Evolutionary conservation across 768 basidiomycete genomes (phyloP), one percentile per base, ranked within the genome.

Genomic region (Lactifluus pinguis): DNA sequence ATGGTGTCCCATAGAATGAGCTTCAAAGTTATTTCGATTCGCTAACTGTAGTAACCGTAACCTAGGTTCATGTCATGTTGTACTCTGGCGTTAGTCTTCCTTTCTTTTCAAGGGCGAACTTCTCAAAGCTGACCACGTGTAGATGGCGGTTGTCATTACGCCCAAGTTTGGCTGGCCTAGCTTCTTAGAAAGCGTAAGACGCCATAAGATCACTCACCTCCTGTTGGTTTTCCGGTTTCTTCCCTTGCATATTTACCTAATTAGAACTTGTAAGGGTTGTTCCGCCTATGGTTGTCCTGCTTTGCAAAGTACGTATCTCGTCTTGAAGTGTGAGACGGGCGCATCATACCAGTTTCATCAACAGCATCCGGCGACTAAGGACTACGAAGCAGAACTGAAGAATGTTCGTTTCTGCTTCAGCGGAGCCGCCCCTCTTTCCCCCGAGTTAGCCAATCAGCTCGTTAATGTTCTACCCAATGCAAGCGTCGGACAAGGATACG

Each of bases 401-500:
- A 64, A 64, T 48, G 59, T 71, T 48, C 67, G 61, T 39, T 70
- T 65, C 55, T 59, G 69, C 36, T 63, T 73, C 53, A 69, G 62
- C 17, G 75, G 71, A 0, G 75, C 74, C 0, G 75, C 75, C 0
- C 75, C 75, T 1, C 50, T 76, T 38, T 72, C 74, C 3, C 55
- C 67, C 6, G 72, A 74, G 57, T 60, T 75, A n/a, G 68, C 68
- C 55, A 66, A 76, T 38, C 74, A 79, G 55, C 71, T 87, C 15
- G 75, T 78, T 42, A 70, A 74, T n/a, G 71, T 83, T 53, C 72
- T 85, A 52, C 84, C 83, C 0, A 69, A 79, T 53, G 79, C 80
- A 2, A 75, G 79, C 53, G 76, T 86, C 42, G 83, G 83, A 5
- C 84, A 86, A 69, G 80, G 78, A 8, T 85, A 81, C 57, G 84